phyloP scores from a whole-genome alignment of 768 basidiomycete genomes.

The Auricularia sp. region DNA sequence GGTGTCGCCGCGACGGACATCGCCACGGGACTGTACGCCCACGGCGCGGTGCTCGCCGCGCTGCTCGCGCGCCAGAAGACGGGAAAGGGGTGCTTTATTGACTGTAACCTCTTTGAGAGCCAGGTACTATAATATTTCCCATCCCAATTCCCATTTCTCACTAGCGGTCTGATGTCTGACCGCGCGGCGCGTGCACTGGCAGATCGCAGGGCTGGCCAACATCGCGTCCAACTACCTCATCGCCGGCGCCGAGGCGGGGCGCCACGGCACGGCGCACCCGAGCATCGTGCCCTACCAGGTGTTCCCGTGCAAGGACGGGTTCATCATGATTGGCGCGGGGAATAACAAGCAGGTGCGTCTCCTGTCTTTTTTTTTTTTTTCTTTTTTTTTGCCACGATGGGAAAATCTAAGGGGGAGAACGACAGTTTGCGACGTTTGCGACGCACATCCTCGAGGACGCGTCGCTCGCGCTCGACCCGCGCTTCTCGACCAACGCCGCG shows the following conservation, averaged over 20 bases:
- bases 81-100: constrained; percentile 82
- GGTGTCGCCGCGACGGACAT: constrained; percentile 91
- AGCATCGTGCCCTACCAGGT: constrained; percentile 91
- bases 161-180: too few relatives aligned
- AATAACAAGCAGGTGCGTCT: constrained; percentile 68
- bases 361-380: too few relatives aligned
- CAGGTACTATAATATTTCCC: constrained; percentile 31
- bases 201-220: constrained; percentile 87
- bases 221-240: constrained; percentile 92
- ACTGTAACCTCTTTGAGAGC: constrained; percentile 86
- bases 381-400: too few relatives aligned
- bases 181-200: background rate
- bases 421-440: constrained; percentile 61
- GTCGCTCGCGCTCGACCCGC: constrained; percentile 46
- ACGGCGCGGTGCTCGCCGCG: constrained; percentile 88
- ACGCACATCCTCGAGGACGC: constrained; percentile 53
- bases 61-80: constrained; percentile 74
- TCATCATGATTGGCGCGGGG: constrained; percentile 88
- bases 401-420: background rate
- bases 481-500: constrained; percentile 62
- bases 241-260: constrained; percentile 66
- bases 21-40: constrained; percentile 80
- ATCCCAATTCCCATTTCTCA: background rate
- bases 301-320: constrained; percentile 79
- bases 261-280: constrained; percentile 90